These are phyloP conservation scores for Hydnomerulius pinastri DNA, from an alignment of 768 basidiomycete species.

Conservation along the genomic window DNA sequence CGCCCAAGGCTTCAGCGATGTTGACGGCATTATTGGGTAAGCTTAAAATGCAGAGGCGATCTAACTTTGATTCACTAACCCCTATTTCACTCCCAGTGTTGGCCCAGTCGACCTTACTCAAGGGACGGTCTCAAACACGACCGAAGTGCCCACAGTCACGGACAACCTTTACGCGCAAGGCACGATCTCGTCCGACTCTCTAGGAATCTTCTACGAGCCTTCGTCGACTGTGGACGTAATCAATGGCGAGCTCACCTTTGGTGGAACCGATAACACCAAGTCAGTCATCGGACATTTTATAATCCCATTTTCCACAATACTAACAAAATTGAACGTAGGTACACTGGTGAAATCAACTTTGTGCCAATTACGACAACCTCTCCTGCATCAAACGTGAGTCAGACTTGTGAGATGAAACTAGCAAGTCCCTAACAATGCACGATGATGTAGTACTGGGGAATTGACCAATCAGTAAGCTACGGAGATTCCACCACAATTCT, in stretches of 20 bases:
- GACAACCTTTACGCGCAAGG: constrained; percentile 55
- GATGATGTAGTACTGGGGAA: constrained; percentile 47
- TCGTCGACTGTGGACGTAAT: constrained; percentile 36
- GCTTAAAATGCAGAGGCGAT: not conserved
- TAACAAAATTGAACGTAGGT: constrained; percentile 17
- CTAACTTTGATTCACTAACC: not conserved
- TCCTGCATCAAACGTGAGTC: constrained; percentile 41
- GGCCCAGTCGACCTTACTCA: constrained; percentile 53
- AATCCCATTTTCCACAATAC: not conserved
- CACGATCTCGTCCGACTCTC: constrained; percentile 43
- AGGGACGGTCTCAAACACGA: constrained; percentile 42
- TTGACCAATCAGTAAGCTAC: constrained; percentile 42
- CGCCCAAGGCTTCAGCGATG: constrained; percentile 44
- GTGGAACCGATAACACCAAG: constrained; percentile 50
- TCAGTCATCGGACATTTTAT: constrained; percentile 12
- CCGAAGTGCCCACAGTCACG: constrained; percentile 53
- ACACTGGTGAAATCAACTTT: constrained; percentile 36
- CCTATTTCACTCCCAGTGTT: constrained; percentile 35
- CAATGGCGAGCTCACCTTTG: constrained; percentile 61
- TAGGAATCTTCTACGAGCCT: constrained; percentile 57
- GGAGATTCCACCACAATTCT: constrained; percentile 36
- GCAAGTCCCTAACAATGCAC: not conserved
- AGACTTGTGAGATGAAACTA: not conserved
- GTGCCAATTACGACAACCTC: constrained; percentile 45
- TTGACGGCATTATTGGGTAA: constrained; percentile 57